Base-by-base conservation (phyloP, 305 asterid species). In the Fraxinus sp. region DNA sequence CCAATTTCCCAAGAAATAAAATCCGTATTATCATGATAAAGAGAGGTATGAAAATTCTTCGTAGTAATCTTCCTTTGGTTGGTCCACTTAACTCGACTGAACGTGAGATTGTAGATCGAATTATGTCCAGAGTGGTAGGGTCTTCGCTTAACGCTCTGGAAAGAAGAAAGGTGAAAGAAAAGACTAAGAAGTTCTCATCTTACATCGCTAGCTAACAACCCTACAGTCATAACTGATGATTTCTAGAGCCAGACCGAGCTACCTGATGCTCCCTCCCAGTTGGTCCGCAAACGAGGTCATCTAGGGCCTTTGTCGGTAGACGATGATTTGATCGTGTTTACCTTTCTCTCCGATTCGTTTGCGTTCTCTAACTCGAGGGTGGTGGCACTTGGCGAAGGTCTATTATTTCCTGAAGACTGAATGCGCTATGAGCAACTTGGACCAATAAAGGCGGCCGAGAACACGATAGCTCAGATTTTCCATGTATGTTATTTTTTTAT, bases 221-320 rank as follows among this genome's bases (percentile, higher is more conserved):
- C 55, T 44, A 14, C n/a, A 44, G 33, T 44, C 55, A 4, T 11
- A 13, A 10, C 1, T 11, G n/a, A 44, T 11, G n/a, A 44, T 44
- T 44, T 44, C 55, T 11, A 0, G n/a, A 44, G 55, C n/a, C 55
- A 44, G 5, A 44, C n/a, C 1, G n/a, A 44, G 55, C 55, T 44
- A 11, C n/a, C 55, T 44, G 16, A 44, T 46, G 57, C 20, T 14
- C 18, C 0, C 0, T 46, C 20, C 57, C n/a, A 5, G 14, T 44
- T 0, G 5, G 3, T 44, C 10, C 0, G 5, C 0, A 44, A 44
- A 0, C 0, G 0, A 0, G n/a, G n/a, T 44, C 5, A 11, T 44
- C 55, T 1, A 2, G 0, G 1, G 5, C 5, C 1, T 0, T 44
- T 2, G n/a, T 44, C 11, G 55, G 1, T 0, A 44, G 5, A 11